phyloP scores from a whole-genome alignment of 2,329 filamentous ascomycete species.

The Penicillium digitatum region DNA sequence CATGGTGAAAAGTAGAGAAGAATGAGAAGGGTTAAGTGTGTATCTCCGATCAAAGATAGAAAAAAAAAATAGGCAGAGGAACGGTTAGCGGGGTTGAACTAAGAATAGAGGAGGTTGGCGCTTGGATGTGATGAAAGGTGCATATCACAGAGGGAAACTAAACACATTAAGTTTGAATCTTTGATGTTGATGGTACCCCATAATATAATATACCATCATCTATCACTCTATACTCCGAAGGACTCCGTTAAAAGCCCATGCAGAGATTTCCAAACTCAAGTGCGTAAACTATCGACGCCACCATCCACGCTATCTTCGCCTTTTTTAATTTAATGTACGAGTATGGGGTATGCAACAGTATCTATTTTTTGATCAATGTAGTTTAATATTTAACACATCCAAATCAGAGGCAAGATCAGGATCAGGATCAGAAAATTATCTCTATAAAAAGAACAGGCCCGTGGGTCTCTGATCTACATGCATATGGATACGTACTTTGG shows the following conservation, averaged over 20 bases:
- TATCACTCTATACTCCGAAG: not conserved
- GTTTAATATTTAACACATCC: too few species aligned
- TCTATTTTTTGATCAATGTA: too few species aligned
- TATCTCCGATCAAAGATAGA: slow-evolving; percentile 9
- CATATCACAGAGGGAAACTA: not conserved
- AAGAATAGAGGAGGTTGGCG: slow-evolving; percentile 22
- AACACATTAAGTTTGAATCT: not conserved
- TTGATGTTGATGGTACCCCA: not conserved
- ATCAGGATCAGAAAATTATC: not conserved
- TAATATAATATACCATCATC: too few species aligned
- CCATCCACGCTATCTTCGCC: not conserved
- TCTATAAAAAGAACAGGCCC: slow-evolving; percentile 5
- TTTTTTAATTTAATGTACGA: not conserved
- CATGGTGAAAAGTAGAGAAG: slow-evolving; percentile 13
- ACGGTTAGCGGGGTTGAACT: slow-evolving; percentile 15
- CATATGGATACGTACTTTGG: not conserved
- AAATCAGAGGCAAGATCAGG: too few species aligned
- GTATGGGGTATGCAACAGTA: not conserved
- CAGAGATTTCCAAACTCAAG: slow-evolving; percentile 5
- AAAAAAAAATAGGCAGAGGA: not conserved
- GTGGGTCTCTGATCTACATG: slow-evolving; percentile 4
- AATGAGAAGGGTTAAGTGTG: slow-evolving; percentile 9
- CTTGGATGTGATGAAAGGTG: slow-evolving; percentile 14
- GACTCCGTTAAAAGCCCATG: not conserved
- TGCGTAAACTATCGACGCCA: slow-evolving; percentile 8